Base-by-base conservation (phyloP, 306 rosid genomes). In the Rosa multiflora region DNA sequence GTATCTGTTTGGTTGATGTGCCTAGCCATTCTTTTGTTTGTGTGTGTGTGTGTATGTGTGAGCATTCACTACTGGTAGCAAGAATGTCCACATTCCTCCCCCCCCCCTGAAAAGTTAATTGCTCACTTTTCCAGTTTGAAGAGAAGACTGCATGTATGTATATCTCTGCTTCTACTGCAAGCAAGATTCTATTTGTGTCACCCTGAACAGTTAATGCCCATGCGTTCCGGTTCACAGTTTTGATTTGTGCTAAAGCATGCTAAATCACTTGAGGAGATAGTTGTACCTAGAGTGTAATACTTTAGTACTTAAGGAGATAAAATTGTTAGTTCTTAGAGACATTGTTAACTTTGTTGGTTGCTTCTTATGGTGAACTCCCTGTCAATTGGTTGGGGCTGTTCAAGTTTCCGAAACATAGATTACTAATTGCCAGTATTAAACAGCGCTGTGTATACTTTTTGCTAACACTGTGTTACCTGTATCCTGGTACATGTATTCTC, bases 311-410 rank as follows among this genome's bases (percentile, higher is more conserved):
- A 15, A 66, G 71, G 71, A 66, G 42, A 26, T 13, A 29, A 62
- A 32, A 26, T 62, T 32, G 8, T 63, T 63, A 14, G 8, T 12
- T 5, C 4, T 63, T 29, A 9, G 37, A 11, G 69, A 1, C n/a
- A 5, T 29, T 29, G 69, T 5, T 12, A 63, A 63, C 43, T 39
- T 67, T 67, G 15, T 40, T 40, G 49, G 49, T 67, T 67, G 72
- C 72, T 67, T 17, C 72, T 67, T 67, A 10, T 67, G 72, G 72
- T 67, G 49, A 39, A 67, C 15, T 67, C 72, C 72, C 47, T 67
- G 14, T 40, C 2, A 40, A 20, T 67, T 39, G 72, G 72, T 40
- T 67, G 51, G 72, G 51, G 29, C 8, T 17, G 49, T 40, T 67
- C 72, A 67, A 67, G 72, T 67, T 40, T 67, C 72, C 32, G 29